A percentile compares a stretch with the other conserved stretches of the same genome.
These are phyloP conservation scores for Sugiyamaella valdiviana DNA, from an alignment of 805 yeast species.

Conservation along the genomic window DNA sequence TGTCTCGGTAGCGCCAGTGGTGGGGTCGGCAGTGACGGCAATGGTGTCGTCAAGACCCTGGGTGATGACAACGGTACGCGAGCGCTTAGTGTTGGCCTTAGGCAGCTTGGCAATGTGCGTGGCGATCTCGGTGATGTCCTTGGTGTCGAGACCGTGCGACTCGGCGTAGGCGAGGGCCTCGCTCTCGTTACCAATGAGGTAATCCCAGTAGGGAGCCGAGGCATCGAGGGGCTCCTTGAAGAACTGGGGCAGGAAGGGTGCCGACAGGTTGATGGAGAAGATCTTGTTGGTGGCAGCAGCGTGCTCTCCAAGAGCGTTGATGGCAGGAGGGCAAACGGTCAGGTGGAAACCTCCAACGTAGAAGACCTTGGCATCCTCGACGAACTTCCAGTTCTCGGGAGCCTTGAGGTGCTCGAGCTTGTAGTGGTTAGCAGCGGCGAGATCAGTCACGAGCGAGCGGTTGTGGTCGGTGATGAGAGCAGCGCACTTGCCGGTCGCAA, in stretches of 20 bases:
- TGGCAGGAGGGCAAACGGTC: conserved; percentile 96
- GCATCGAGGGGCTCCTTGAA: conserved; percentile 86
- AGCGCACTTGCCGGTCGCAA: conserved; percentile 96
- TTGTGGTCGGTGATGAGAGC: conserved; percentile 82
- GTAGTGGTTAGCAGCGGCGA: conserved; percentile 98
- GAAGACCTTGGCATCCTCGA: conserved; percentile 71
- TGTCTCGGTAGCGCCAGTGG: conserved; percentile 38
- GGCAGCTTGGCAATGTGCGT: conserved; percentile 72
- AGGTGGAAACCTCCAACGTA: conserved; percentile 99
- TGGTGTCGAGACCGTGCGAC: conserved; percentile 59
- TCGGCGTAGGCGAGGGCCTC: conserved; percentile 95
- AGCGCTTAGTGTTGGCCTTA: conserved; percentile 58
- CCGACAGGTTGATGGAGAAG: conserved; percentile 81
- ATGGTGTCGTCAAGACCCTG: conserved; percentile 93
- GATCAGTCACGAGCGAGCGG: conserved; percentile 92
- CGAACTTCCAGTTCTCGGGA: conserved; percentile 84
- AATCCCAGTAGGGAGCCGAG: conserved; percentile 81
- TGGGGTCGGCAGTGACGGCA: conserved; percentile 53
- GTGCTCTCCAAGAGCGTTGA: conserved; percentile 80
- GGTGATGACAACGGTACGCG: conserved; percentile 87
- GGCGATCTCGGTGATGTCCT: conserved; percentile 71
- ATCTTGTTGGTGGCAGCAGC: conserved; percentile 78
- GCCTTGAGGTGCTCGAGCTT: conserved; percentile 78
- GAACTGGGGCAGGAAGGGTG: conserved; percentile 94
- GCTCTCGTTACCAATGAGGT: conserved; percentile 89